Evolutionary conservation across 2,329 filamentous ascomycete species (phyloP).

Genomic region (Epichloe aotearoae): DNA sequence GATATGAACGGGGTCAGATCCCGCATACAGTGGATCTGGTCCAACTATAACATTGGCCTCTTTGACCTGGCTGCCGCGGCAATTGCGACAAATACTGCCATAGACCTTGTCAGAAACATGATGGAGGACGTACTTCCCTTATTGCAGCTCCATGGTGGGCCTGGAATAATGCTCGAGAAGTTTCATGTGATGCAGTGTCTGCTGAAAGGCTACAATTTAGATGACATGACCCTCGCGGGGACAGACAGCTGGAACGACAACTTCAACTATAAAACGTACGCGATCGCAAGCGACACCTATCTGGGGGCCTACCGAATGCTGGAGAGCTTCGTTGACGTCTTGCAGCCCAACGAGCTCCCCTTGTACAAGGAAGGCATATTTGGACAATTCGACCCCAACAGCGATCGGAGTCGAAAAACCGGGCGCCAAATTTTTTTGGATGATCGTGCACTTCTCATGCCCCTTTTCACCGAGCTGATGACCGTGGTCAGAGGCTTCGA

Average conservation of each 20-base stretch:
- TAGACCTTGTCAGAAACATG: conserved; percentile 19
- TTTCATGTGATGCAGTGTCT: conserved; percentile 4
- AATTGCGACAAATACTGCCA: conserved; percentile 24
- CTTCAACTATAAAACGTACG: background rate
- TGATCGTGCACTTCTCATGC: conserved; percentile 20
- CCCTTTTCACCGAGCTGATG: conserved; percentile 21
- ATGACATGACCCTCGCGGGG: background rate
- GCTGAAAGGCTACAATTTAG: background rate
- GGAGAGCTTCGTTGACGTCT: background rate
- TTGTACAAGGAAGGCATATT: conserved; percentile 14
- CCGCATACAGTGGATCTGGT: conserved; percentile 19
- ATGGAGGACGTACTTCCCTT: conserved; percentile 17
- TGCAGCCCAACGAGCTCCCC: conserved; percentile 8
- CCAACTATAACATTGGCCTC: conserved; percentile 8
- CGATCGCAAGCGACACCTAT: background rate
- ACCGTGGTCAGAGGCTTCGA: conserved; percentile 6
- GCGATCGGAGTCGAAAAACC: conserved; percentile 12
- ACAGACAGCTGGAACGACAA: background rate
- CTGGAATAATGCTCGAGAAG: conserved; percentile 8
- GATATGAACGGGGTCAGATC: conserved; percentile 18
- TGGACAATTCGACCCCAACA: conserved; percentile 14
- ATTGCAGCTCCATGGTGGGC: conserved; percentile 14
- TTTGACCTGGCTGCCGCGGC: conserved; percentile 21
- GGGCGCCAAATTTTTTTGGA: conserved; percentile 20
- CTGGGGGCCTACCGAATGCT: background rate